Percentiles rank a stretch among this genome's conserved stretches.
phyloP scores from a whole-genome alignment of 2,329 filamentous ascomycete species.

The Colletotrichum sp. region DNA sequence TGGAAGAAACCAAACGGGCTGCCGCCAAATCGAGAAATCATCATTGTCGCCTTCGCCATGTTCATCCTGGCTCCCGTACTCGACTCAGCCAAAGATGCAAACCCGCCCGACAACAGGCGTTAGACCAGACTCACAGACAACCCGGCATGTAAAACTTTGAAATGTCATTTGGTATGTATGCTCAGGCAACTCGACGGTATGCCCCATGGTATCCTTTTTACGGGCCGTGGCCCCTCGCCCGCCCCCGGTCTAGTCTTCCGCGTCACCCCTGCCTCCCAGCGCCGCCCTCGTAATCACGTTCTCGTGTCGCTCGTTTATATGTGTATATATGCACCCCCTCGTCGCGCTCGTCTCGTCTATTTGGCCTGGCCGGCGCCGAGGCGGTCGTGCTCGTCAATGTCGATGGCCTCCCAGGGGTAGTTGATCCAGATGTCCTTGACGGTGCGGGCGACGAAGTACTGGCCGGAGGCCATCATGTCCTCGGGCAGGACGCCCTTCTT shows the following conservation, averaged over 20 bases:
- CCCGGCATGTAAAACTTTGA: not conserved
- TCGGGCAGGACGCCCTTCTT: conserved; percentile 89
- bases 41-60: not conserved
- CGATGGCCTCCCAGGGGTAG: conserved; percentile 96
- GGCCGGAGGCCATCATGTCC: conserved; percentile 73
- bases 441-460: conserved; percentile 86
- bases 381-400: conserved; percentile 91
- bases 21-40: not conserved
- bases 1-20: not conserved
- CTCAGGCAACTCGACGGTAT: conserved; percentile 10
- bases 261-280: not conserved
- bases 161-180: conserved; percentile 18
- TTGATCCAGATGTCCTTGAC: conserved; percentile 97
- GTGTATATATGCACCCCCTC: not conserved
- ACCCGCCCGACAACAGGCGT: not conserved
- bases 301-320: not conserved
- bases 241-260: not conserved
- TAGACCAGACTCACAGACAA: not conserved
- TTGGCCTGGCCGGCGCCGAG: conserved; percentile 58
- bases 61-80: not conserved
- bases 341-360: conserved; percentile 21
- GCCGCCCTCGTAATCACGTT: not conserved
- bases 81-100: not conserved
- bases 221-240: not conserved
- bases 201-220: conserved; percentile 16